These are phyloP conservation scores for Triticum timopheevii DNA, from an alignment of 176 grass and related monocot species.

Conservation along the genomic window DNA sequence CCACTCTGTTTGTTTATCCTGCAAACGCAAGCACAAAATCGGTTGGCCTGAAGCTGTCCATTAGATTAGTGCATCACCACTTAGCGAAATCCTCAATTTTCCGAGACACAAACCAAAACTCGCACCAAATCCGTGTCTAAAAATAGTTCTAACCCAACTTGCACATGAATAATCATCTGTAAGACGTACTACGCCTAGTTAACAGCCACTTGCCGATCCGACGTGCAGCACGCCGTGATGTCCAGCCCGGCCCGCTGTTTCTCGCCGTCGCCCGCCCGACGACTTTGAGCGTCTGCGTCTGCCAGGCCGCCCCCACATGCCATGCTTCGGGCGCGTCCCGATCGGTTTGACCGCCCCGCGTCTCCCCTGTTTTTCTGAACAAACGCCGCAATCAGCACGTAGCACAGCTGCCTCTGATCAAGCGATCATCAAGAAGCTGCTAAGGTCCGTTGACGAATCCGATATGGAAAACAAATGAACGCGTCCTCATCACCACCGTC, in stretches of 20 bases:
- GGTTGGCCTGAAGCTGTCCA: conserved; percentile 11
- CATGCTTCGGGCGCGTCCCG: conserved; percentile 21
- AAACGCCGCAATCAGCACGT: conserved; percentile 13
- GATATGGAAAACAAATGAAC: not conserved
- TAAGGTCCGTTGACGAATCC: conserved; percentile 32
- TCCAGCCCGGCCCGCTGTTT: not conserved
- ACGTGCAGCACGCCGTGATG: conserved; percentile 26
- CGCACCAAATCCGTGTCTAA: conserved; percentile 13
- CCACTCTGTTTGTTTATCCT: not conserved
- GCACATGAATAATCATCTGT: not conserved
- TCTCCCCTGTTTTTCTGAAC: conserved; percentile 5
- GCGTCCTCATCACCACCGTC: conserved; percentile 11
- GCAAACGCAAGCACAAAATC: conserved; percentile 23
- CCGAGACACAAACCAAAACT: not conserved
- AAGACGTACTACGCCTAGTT: not conserved
- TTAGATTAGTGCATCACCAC: conserved; percentile 20
- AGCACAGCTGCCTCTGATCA: conserved; percentile 1
- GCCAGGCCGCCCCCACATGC: not conserved
- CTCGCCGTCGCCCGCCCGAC: not conserved
- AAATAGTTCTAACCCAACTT: not conserved
- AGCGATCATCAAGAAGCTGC: not conserved
- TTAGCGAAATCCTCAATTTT: not conserved
- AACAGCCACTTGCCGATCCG: conserved; percentile 19
- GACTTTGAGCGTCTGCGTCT: conserved; percentile 27
- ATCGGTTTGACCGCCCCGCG: conserved; percentile 28